These are phyloP conservation scores for Plasmodium adleri DNA, from an alignment of 169 alveolate genomes.

Conservation along the genomic window DNA sequence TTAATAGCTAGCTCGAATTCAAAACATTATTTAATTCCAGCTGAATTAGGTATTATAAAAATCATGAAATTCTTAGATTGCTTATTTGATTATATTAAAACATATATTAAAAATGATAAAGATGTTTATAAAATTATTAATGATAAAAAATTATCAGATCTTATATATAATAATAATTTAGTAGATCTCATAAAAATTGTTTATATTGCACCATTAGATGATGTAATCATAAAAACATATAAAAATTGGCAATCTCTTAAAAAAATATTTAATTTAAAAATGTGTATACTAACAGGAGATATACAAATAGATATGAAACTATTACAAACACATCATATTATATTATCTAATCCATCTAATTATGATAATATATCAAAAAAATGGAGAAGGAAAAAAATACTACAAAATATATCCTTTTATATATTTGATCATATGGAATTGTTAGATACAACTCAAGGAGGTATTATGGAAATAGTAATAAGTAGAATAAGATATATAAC, in stretches of 20 bases:
- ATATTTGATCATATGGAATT: slow-evolving; percentile 96
- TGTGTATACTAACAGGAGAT: slow-evolving; percentile 90
- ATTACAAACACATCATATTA: slow-evolving; percentile 86
- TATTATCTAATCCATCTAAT: slow-evolving; percentile 93
- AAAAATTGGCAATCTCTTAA: slow-evolving; percentile 38
- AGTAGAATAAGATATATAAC: slow-evolving; percentile 95
- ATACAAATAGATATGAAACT: slow-evolving; percentile 88
- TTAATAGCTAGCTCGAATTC: slow-evolving; percentile 80
- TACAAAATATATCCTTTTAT: slow-evolving; percentile 90
- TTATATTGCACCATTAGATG: slow-evolving; percentile 72
- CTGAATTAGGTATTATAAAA: slow-evolving; percentile 22
- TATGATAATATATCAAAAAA: slow-evolving; percentile 95
- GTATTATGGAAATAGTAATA: slow-evolving; percentile 94
- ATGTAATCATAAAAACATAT: slow-evolving; percentile 31
- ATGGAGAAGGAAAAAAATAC: slow-evolving; percentile 89
- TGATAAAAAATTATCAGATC: slow-evolving; percentile 18
- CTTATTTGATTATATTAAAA: slow-evolving; percentile 19
- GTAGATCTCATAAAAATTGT: slow-evolving; percentile 35
- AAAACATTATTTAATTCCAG: slow-evolving; percentile 47
- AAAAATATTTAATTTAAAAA: slow-evolving; percentile 25
- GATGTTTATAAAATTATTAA: slow-evolving; percentile 31
- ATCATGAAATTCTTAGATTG: slow-evolving; percentile 12
- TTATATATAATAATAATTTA: slow-evolving; percentile 22
- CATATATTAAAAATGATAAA: slow-evolving; percentile 15
- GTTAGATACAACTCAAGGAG: slow-evolving; percentile 89